phyloP scores from a whole-genome alignment of 2,329 filamentous ascomycete genomes.

The Colletotrichum nymphaeae region DNA sequence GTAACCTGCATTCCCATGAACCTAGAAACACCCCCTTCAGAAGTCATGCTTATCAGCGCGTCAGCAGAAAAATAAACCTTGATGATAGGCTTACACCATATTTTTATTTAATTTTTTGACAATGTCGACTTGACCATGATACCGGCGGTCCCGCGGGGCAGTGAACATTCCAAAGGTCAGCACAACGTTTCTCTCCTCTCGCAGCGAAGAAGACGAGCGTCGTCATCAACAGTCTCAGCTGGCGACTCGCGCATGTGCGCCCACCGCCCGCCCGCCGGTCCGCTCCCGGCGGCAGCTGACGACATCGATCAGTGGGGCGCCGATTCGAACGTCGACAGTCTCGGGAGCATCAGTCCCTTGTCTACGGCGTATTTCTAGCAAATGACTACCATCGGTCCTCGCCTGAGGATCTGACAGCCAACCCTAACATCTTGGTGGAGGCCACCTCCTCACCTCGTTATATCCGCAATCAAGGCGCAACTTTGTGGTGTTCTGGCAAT shows the following conservation, averaged over 20 bases:
- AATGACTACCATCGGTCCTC: too few species aligned
- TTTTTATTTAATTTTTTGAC: conserved; percentile 46
- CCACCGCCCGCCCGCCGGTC: conserved; percentile 58
- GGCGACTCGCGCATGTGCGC: conserved; percentile 53
- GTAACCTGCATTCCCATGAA: conserved; percentile 48
- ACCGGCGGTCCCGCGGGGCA: conserved; percentile 54
- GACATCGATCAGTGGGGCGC: conserved; percentile 57
- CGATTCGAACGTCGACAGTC: conserved; percentile 54
- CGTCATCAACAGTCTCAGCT: conserved; percentile 61
- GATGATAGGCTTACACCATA: conserved; percentile 42
- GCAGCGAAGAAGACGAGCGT: conserved; percentile 53
- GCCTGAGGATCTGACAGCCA: too few species aligned
- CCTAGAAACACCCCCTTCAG: conserved; percentile 42
- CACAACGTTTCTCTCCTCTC: conserved; percentile 47
- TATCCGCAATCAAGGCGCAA: too few species aligned
- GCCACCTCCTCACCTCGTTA: too few species aligned
- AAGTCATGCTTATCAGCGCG: conserved; percentile 48
- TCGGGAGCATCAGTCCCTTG: conserved; percentile 51
- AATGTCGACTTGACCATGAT: conserved; percentile 58
- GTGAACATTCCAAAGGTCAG: conserved; percentile 52
- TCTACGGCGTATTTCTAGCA: too few species aligned
- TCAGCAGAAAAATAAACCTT: conserved; percentile 29
- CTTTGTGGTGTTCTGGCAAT: too few species aligned
- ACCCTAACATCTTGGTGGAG: too few species aligned
- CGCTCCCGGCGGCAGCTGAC: conserved; percentile 59